A percentile compares a stretch with the other conserved stretches of the same genome.
phyloP scores from a whole-genome alignment of 495 filamentous ascomycete species.

The Hyaloscypha bicolor region DNA sequence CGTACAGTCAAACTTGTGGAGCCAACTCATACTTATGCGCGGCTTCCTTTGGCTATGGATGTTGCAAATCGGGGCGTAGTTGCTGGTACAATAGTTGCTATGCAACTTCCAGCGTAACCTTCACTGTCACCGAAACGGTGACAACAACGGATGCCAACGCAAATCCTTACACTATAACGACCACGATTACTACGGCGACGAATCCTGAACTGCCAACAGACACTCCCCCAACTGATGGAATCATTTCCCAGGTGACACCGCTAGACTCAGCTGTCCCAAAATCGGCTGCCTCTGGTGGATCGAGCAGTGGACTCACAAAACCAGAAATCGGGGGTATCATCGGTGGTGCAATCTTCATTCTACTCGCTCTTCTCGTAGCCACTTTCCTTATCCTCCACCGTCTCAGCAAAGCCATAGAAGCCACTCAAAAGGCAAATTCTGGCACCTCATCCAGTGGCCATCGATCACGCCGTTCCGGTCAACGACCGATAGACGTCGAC shows the following conservation, averaged over 20 bases:
- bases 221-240: slow-evolving; percentile 6
- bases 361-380: slow-evolving; percentile 23
- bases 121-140: slow-evolving; percentile 21
- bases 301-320: slow-evolving; percentile 21
- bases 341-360: slow-evolving; percentile 24
- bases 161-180: slow-evolving; percentile 22
- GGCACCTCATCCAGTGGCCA: slow-evolving; percentile 15
- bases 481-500: slow-evolving; percentile 22
- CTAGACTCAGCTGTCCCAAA: slow-evolving; percentile 23
- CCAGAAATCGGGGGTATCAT: slow-evolving; percentile 32
- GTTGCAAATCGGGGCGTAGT: slow-evolving; percentile 26
- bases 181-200: slow-evolving; percentile 19
- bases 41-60: slow-evolving; percentile 24
- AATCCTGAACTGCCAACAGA: slow-evolving; percentile 15
- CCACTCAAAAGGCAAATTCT: slow-evolving; percentile 17
- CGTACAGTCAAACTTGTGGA: slow-evolving; percentile 22
- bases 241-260: slow-evolving; percentile 19
- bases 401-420: slow-evolving; percentile 27
- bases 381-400: slow-evolving; percentile 27
- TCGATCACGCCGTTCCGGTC: slow-evolving; percentile 6
- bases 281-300: slow-evolving; percentile 1
- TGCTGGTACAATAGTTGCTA: slow-evolving; percentile 29
- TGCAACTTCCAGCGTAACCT: slow-evolving; percentile 18
- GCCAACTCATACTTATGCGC: slow-evolving; percentile 22
- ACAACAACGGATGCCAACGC: slow-evolving; percentile 26